These are phyloP conservation scores for Cinnamomum micranthum DNA, from an alignment of 164 flowering plant genomes.

Conservation along the genomic window DNA sequence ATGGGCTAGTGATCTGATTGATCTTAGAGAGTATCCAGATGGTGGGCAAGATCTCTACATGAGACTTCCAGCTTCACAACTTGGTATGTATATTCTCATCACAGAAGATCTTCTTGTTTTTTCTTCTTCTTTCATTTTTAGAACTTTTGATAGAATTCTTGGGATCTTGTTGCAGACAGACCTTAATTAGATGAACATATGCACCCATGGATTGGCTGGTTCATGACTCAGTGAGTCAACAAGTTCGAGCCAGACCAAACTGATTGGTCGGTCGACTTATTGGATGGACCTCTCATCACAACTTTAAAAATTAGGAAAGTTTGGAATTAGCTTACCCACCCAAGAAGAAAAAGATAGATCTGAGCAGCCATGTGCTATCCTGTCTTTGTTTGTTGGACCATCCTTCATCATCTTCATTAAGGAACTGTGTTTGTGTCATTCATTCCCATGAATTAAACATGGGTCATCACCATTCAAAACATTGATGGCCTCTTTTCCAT, in stretches of 20 bases:
- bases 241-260: neutral
- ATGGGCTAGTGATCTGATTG: conserved; percentile 10
- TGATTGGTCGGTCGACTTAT: neutral
- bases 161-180: neutral
- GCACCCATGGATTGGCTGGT: neutral
- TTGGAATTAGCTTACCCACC: neutral
- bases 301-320: neutral
- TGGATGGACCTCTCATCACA: too few relatives aligned
- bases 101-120: neutral
- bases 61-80: conserved; percentile 15
- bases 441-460: neutral
- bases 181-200: too few relatives aligned
- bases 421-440: neutral
- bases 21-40: neutral
- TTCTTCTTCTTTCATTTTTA: too few relatives aligned
- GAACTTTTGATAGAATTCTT: neutral
- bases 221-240: neutral
- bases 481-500: too few relatives aligned
- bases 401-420: neutral
- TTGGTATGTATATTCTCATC: conserved; percentile 9
- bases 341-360: neutral
- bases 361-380: neutral
- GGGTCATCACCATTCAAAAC: too few relatives aligned
- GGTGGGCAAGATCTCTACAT: conserved; percentile 16
- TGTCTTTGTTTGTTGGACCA: too few relatives aligned